phyloP scores from a whole-genome alignment of 2,329 filamentous ascomycete species.

The Aspergillus amoenus region DNA sequence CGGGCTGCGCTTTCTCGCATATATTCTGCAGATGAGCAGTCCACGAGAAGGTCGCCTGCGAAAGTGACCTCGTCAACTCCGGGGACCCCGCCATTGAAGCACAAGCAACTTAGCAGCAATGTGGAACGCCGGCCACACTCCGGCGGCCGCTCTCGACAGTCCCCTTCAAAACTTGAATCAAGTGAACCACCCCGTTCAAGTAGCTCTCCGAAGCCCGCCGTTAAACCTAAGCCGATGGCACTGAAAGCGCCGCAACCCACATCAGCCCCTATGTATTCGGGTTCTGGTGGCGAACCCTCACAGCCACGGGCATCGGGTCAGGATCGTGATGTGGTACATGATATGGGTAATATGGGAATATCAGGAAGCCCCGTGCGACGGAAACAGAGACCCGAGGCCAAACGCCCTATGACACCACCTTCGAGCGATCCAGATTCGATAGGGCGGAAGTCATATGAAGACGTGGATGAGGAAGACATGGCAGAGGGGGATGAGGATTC shows the following conservation, averaged over 20 bases:
- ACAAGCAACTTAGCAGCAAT: neutral
- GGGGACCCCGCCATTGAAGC: conserved; percentile 2
- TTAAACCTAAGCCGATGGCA: conserved; percentile 40
- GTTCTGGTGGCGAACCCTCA: conserved; percentile 20
- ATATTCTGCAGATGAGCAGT: conserved; percentile 21
- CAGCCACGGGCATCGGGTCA: conserved; percentile 9
- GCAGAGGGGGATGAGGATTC: conserved; percentile 37
- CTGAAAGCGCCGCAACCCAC: conserved; percentile 25
- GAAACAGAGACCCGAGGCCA: conserved; percentile 36
- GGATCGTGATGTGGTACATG: conserved; percentile 31
- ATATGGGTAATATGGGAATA: conserved; percentile 25
- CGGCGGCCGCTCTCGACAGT: conserved; percentile 9
- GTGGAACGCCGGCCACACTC: conserved; percentile 9
- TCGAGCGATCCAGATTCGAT: conserved; percentile 43
- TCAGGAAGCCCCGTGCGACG: conserved; percentile 22
- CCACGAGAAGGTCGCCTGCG: conserved; percentile 13
- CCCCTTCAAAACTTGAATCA: conserved; percentile 19
- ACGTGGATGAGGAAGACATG: conserved; percentile 43
- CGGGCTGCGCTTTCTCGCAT: neutral
- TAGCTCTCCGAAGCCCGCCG: conserved; percentile 29
- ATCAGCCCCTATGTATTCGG: conserved; percentile 12
- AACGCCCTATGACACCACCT: conserved; percentile 45
- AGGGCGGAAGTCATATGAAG: conserved; percentile 50
- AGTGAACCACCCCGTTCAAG: conserved; percentile 22
- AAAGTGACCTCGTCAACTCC: conserved; percentile 14